Base-by-base conservation (phyloP, 495 filamentous ascomycete genomes). In the Aspergillus nidulans region DNA sequence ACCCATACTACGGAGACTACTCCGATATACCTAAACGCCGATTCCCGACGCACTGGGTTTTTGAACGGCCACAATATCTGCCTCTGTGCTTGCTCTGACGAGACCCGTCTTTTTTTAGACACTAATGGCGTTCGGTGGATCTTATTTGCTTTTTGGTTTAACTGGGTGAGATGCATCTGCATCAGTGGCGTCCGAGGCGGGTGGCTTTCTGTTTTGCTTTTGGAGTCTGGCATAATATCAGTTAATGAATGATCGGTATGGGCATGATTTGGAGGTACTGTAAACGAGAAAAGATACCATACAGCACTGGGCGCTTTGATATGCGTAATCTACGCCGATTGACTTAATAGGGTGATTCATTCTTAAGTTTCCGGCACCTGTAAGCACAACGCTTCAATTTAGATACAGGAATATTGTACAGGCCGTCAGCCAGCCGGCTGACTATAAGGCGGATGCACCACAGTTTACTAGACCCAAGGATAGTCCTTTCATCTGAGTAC, bases 351-450 rank as follows among this genome's bases (percentile, higher is more conserved):
- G 30, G 9, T 6, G 30, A 34, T 6, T 6, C 9, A 34, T 10
- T 34, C 2, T 34, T 10, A 12, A 34, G 9, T 13, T n/a, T n/a
- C n/a, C n/a, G n/a, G n/a, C n/a, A n/a, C 30, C 30, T 34, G 30
- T 12, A 5, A 34, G 9, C 4, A 34, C 8, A 49, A 49, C 15
- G 6, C 5, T 21, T 45, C 23, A 28, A 36, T 19, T n/a, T 49
- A 39, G 47, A 25, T 49, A 49, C 47, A 49, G 36, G 13, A 13
- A 24, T 49, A 56, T 44, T 36, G 43, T 56, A 56, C 45, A 56
- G 5, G 28, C 42, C 39, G 41, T 41, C 4, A 24, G 19, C 38
- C 45, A 30, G 18, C 19, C 20, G 9, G 32, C 40, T 28, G 26
- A 36, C 18, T 38, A 15, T 13, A 36, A 18, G 4, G 19, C 7